Evolutionary conservation across 2,329 filamentous ascomycete species (phyloP), one percentile per base, ranked within the genome.

Genomic region (Neopestalotiopsis rosae): DNA sequence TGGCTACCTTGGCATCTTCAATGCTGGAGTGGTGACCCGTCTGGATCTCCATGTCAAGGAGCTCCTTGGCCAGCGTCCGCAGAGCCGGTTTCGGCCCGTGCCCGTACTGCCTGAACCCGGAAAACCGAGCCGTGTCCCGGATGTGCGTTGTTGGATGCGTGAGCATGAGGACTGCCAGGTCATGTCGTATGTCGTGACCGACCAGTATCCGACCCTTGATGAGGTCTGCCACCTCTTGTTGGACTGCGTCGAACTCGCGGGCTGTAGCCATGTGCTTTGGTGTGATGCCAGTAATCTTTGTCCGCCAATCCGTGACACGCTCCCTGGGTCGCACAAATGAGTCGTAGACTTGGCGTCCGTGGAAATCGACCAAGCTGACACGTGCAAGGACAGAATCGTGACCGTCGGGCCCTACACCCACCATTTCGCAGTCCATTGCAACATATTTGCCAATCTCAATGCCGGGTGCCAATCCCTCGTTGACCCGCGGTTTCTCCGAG

Each of bases 371-470:
- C 17, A 97, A 84, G 77, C 93, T 97, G 67, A 95, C 94, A 61
- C 96, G 89, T 1, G 96, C 96, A 59, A 99, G 88, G 0, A 90
- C 90, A 45, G 94, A 94, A 76, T 90, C 88, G 72, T 91, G 86
- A 28, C 89, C 88, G 65, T 89, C 89, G 1, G 89, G 88, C 0
- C 92, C 93, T 13, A 97, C 89, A 62, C 95, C 96, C 32, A 99
- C 96, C 96, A 99, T 99, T 82, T 99, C 96, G 80, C 96, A 99
- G 83, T 99, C 96, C 61, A 99, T 89, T 24, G 93, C 92, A 57
- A 99, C 83, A 79, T 97, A 99, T 85, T 96, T 97, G 65, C 95
- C 96, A 24, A 95, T 83, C 66, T 94, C 89, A 45, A 92, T 82
- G 5, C 86, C 88, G 30, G 83, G 79, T 1, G 88, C 86, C 3